These are phyloP conservation scores for Dactylorhiza incarnata DNA, from an alignment of 106 monocot species.

Conservation along the genomic window DNA sequence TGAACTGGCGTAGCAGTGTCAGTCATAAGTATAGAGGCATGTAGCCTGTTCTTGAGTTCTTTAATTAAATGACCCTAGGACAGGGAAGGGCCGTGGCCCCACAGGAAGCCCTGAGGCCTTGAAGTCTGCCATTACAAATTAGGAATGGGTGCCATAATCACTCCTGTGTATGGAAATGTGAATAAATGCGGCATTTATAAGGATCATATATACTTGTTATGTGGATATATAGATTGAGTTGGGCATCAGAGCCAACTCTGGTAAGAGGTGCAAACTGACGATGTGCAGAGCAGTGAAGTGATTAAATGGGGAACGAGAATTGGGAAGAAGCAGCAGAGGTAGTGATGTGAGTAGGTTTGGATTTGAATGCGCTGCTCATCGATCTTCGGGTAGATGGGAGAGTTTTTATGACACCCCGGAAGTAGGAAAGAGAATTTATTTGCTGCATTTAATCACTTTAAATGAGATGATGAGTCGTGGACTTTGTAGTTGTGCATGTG, in stretches of 20 bases:
- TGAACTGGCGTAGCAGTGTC: neutral
- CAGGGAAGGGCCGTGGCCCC: neutral
- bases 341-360: neutral
- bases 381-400: neutral
- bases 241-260: neutral
- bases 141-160: neutral
- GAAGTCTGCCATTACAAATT: neutral
- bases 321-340: neutral
- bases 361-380: neutral
- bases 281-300: neutral
- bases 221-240: neutral
- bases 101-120: neutral
- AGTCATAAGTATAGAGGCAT: neutral
- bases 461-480: neutral
- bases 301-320: neutral
- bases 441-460: neutral
- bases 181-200: neutral
- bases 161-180: neutral
- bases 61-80: neutral
- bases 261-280: neutral
- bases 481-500: too few relatives aligned
- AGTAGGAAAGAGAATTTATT: neutral
- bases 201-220: neutral
- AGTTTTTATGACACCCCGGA: neutral
- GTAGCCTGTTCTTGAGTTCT: neutral